Base-by-base conservation (phyloP, 2,329 filamentous ascomycete species). In the Chaetoscypha palmicola region DNA sequence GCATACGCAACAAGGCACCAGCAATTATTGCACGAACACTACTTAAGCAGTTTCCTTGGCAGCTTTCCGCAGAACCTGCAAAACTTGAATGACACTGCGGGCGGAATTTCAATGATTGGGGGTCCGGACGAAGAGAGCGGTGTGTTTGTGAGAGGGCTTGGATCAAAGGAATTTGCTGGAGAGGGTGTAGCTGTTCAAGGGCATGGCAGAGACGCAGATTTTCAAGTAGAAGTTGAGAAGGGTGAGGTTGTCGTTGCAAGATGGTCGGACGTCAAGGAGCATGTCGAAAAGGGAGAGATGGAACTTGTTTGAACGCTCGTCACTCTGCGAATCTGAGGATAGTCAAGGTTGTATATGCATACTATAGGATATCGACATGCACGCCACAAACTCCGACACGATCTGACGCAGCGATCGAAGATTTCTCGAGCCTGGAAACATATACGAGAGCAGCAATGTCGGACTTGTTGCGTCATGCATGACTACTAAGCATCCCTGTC, bases 61-160 rank as follows among this genome's bases (percentile, higher is more conserved):
- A 79, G 83, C 10, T 96, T 98, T 57, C 92, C 92, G 0, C 68
- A 77, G 11, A 72, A 78, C 35, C 65, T 98, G 56, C 84, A 91
- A 63, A 81, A 89, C 54, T 69, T 98, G 42, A 94, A 97, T 66
- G 92, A 98, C 67, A 86, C 85, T 11, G 81, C 85, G 0, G 91
- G 89, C 22, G 90, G 90, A 8, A 82, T 91, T 45, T 89, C 78
- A 67, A 98, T 98, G 92, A 79, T 97, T 22, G 89, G 95, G 60
- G 72, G 77, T 2, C 92, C 92, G 0, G 92, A 97, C 62, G 67
- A 80, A 37, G 85, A 92, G 48, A 73, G 77, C 2, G 88, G 88
- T 5, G 90, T 97, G 2, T 96, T 98, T 64, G 79, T 89, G 31
- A 73, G 91, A 49, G 73, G 86, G 38, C 70, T 74, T 44, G 81